Conservation (phyloP, 495 filamentous ascomycete genomes). For the Zalerion maritima region DNA sequence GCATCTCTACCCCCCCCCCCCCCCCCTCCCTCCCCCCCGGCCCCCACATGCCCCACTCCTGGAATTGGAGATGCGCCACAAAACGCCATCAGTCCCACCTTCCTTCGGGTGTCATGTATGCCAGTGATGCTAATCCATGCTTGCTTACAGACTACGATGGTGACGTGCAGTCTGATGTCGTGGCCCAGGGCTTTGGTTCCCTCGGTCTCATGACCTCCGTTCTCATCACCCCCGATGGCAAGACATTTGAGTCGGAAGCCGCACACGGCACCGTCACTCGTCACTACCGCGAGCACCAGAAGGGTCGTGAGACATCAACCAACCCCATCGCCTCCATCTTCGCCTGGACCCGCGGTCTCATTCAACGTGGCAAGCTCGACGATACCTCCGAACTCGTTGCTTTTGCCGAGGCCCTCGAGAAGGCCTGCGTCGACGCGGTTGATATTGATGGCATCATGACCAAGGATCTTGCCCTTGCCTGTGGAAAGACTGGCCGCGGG, state of each 20-base stretch:
- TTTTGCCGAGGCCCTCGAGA: conserved; percentile 83
- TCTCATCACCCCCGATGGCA: conserved; percentile 85
- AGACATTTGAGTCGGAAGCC: conserved; percentile 93
- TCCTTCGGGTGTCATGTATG: too few relatives aligned
- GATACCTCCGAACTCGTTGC: conserved; percentile 71
- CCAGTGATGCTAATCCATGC: conserved; percentile 5
- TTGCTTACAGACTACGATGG: conserved; percentile 76
- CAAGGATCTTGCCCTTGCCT: conserved; percentile 88
- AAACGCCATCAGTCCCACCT: too few relatives aligned
- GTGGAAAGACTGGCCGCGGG: conserved; percentile 65
- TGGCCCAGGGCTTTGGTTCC: conserved; percentile 95
- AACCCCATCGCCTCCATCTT: conserved; percentile 99
- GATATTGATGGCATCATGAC: conserved; percentile 94
- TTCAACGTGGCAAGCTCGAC: conserved; percentile 84
- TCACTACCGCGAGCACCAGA: conserved; percentile 97
- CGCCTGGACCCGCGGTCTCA: conserved; percentile 92
- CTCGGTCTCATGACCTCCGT: conserved; percentile 97
- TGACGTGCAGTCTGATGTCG: conserved; percentile 95
- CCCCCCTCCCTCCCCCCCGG: conserved; percentile 1
- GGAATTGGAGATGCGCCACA: too few relatives aligned
- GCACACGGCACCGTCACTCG: conserved; percentile 97
- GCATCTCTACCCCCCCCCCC: too few relatives aligned
- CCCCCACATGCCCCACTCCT: too few relatives aligned
- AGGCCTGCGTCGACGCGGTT: conserved; percentile 88
- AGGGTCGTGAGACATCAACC: conserved; percentile 88